Base-by-base conservation (phyloP, 2,329 filamentous ascomycete genomes). In the Colletotrichum lindemuthianum region DNA sequence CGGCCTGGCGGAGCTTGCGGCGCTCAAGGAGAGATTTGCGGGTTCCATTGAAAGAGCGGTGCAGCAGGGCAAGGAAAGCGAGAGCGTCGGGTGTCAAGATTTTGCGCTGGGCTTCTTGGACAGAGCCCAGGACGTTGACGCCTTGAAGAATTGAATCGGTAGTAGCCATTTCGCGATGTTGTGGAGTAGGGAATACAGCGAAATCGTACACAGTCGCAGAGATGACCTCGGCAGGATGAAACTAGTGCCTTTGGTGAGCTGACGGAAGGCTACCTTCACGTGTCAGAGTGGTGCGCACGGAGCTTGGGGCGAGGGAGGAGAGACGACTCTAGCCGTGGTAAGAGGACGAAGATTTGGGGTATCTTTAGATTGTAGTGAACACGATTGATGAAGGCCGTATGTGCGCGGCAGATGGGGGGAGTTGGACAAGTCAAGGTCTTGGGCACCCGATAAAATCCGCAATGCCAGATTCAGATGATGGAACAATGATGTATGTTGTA, bases 11-110 rank as follows among this genome's bases (percentile, higher is more conserved):
- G 70, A 90, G 82, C 72, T 91, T 87, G 73, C 96, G 92, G 74
- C 93, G 90, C 81, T 97, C 90, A 59, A 99, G 88, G 47, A 99
- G 88, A 52, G 86, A 84, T 84, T 97, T 97, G 80, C 96, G 92
- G 60, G 90, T 95, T 69, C 79, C 82, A 79, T 98, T 96, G 86
- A 98, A 98, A 69, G 93, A 93, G 76, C 95, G 91, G 83, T 99
- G 96, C 73, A 99, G 88, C 69, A 97, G 90, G 41, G 95, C 92
- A 66, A 99, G 88, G 84, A 98, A 99, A 68, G 93, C 91, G 69
- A 92, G 89, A 60, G 95, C 95, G 70, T 96, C 88, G 72, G 93
- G 95, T 68, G 89, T 97, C 70, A 98, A 87, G 77, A 99, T 96
- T 85, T 97, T 95, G 82, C 88, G 89, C 78, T 94, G 90, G 71